Conservation (phyloP, 805 yeast genomes). For the Naumovozyma dairenensis region DNA sequence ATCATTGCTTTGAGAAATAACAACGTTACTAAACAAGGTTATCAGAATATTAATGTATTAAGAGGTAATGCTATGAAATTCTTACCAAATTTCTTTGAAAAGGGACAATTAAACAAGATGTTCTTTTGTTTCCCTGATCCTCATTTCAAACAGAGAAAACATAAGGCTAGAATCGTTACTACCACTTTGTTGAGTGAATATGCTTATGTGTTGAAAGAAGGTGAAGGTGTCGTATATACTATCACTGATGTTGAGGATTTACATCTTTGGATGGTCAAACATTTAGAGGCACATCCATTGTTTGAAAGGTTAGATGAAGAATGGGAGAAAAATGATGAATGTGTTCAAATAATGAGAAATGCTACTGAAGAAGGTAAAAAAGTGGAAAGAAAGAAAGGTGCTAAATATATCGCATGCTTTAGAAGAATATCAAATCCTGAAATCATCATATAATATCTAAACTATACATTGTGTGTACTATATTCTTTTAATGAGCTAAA, state of each 20-base stretch:
- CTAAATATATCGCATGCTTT: slow-evolving; percentile 82
- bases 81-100: slow-evolving; percentile 82
- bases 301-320: slow-evolving; percentile 71
- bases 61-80: slow-evolving; percentile 98
- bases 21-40: slow-evolving; percentile 31
- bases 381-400: slow-evolving; percentile 83
- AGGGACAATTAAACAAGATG: slow-evolving; percentile 77
- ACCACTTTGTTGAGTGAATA: slow-evolving; percentile 82
- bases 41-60: slow-evolving; percentile 79
- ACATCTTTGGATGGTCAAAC: slow-evolving; percentile 94
- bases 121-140: slow-evolving; percentile 99
- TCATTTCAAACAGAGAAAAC: slow-evolving; percentile 94
- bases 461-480: not conserved
- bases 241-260: slow-evolving; percentile 92
- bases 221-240: slow-evolving; percentile 84
- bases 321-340: slow-evolving; percentile 71
- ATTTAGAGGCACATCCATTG: slow-evolving; percentile 81
- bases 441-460: slow-evolving; percentile 4
- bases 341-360: slow-evolving; percentile 79
- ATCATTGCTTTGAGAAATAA: slow-evolving; percentile 72
- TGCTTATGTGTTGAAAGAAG: slow-evolving; percentile 79
- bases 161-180: slow-evolving; percentile 92
- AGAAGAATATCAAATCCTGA: slow-evolving; percentile 57
- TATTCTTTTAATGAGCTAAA: not conserved
- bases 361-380: slow-evolving; percentile 98